These are phyloP conservation scores for Colletotrichum cereale DNA, from an alignment of 2,329 filamentous ascomycete species.

Conservation along the genomic window DNA sequence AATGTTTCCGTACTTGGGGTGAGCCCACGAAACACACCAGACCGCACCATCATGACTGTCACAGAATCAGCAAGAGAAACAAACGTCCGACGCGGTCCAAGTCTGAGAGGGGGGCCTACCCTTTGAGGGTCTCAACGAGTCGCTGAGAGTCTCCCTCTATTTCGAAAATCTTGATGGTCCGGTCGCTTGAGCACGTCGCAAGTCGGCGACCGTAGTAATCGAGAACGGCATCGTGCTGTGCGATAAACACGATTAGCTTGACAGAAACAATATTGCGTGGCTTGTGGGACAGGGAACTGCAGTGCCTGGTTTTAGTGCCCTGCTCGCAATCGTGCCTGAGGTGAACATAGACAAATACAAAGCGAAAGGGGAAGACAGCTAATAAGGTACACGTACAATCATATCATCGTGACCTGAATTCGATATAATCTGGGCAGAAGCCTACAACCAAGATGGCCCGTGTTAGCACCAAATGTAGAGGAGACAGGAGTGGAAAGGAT, in stretches of 20 bases:
- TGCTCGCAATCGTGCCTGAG: neutral
- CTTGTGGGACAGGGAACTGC: neutral
- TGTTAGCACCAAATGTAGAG: slow-evolving; percentile 3
- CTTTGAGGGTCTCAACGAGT: slow-evolving; percentile 92
- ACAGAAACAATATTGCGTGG: neutral
- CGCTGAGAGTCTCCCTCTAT: slow-evolving; percentile 93
- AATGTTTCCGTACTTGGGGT: slow-evolving; percentile 98
- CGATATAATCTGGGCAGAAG: slow-evolving; percentile 57
- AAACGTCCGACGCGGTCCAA: neutral
- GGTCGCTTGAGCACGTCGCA: slow-evolving; percentile 97
- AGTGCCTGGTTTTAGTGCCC: neutral
- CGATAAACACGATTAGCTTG: neutral
- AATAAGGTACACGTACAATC: slow-evolving; percentile 80
- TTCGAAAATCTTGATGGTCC: slow-evolving; percentile 99
- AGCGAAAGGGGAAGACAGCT: neutral
- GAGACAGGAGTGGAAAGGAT: neutral
- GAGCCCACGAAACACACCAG: slow-evolving; percentile 98
- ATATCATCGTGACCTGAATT: slow-evolving; percentile 89
- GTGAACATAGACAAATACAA: too few relatives aligned
- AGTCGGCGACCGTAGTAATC: slow-evolving; percentile 98
- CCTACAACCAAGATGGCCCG: slow-evolving; percentile 20
- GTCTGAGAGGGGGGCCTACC: slow-evolving; percentile 65
- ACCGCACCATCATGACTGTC: slow-evolving; percentile 93
- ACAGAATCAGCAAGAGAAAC: slow-evolving; percentile 9
- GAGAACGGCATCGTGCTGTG: slow-evolving; percentile 93